These are phyloP conservation scores for Colletotrichum higginsianum DNA, from an alignment of 2,329 filamentous ascomycete genomes.

Conservation along the genomic window DNA sequence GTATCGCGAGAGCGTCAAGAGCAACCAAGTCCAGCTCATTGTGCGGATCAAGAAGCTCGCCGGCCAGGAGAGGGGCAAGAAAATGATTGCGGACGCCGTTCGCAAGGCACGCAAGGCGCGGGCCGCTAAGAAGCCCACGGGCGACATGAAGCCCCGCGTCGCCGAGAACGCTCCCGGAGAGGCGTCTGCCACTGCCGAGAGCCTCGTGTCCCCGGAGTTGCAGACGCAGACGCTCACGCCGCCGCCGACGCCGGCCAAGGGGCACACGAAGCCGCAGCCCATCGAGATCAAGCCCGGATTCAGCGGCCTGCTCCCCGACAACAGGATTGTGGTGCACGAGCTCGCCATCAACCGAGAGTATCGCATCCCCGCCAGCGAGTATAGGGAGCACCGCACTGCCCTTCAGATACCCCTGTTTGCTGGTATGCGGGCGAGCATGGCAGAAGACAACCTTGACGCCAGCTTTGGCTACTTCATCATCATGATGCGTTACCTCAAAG, in stretches of 20 bases:
- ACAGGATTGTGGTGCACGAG: conserved; percentile 83
- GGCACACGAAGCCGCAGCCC: conserved; percentile 57
- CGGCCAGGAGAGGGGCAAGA: conserved; percentile 79
- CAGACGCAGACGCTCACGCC: conserved; percentile 69
- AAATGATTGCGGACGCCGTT: conserved; percentile 82
- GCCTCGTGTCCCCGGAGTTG: conserved; percentile 57
- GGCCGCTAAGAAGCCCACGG: conserved; percentile 75
- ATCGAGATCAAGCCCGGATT: conserved; percentile 57
- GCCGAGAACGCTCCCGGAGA: conserved; percentile 63
- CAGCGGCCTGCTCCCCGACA: conserved; percentile 76
- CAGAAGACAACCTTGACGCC: conserved; percentile 74
- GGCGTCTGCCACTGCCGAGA: conserved; percentile 55
- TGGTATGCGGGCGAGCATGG: conserved; percentile 76
- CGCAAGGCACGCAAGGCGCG: conserved; percentile 77
- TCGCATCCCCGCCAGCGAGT: conserved; percentile 75
- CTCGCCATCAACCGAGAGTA: conserved; percentile 85
- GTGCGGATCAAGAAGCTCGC: conserved; percentile 85
- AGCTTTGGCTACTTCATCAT: conserved; percentile 78
- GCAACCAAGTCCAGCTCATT: conserved; percentile 85
- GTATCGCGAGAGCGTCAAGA: conserved; percentile 85
- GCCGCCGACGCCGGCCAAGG: conserved; percentile 64
- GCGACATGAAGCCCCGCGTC: conserved; percentile 79
- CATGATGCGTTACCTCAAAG: conserved; percentile 79
- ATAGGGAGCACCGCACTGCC: conserved; percentile 69
- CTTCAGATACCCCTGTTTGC: conserved; percentile 65